Evolutionary conservation across 176 grass and related monocot genomes (phyloP), one percentile per base, ranked within the genome.

Genomic region (Zoysia japonica): DNA sequence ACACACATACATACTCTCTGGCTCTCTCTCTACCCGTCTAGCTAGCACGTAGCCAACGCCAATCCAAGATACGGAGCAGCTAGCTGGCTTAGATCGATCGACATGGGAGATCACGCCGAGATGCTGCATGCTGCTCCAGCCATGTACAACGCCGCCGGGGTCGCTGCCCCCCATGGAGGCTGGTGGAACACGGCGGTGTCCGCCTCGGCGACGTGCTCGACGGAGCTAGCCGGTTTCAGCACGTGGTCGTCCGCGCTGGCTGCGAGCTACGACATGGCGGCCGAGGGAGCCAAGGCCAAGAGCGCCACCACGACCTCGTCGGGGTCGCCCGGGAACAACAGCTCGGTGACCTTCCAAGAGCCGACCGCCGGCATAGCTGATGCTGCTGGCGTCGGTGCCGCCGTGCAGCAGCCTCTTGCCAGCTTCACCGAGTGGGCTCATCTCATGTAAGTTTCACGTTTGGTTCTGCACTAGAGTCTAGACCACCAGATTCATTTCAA

Each of bases 291-390:
- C 39, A 89, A 85, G 82, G 57, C 87, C 15, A 89, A 54, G 68
- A 78, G 59, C 50, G 46, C 61, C 61, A 68, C 87, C 78, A 82
- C 83, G 20, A 83, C 87, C 74, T 89, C 87, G 14, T 85, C 87
- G 68, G 87, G 78, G 41, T 89, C 86, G 3, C 86, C 90, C 9
- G 86, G 83, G 5, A 84, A 84, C 77, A 87, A 80, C 77, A 87
- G 87, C 77, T 84, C 87, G 3, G n/a, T 82, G 8, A 92, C 80
- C 12, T 89, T 87, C 87, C 90, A 92, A 50, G 90, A 92, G 5
- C 63, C 61, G 1, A 35, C 68, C 7, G 63, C 65, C 82, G 62
- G 61, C 84, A 49, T 84, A 77, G 28, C 82, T 20, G 71, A 78
- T 51, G 67, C 55, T 17, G 28, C 19, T 0, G 64, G 11, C 15